phyloP scores from a whole-genome alignment of 2,329 filamentous ascomycete species.

The Epichloe coenophiala region DNA sequence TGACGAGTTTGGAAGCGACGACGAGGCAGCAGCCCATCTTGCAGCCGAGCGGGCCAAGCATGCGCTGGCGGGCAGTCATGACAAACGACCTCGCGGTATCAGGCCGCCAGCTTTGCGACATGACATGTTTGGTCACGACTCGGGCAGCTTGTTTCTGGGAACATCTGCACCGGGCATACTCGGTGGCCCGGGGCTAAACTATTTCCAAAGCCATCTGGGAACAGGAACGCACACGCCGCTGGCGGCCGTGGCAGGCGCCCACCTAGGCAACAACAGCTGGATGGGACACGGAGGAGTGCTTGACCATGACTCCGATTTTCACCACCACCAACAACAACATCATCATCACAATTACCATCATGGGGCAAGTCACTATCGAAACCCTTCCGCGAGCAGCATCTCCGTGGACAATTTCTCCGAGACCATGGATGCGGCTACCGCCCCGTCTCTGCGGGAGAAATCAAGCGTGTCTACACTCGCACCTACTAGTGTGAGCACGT shows the following conservation, averaged over 20 bases:
- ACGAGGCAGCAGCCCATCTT: constrained; percentile 23
- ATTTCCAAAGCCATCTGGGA: constrained; percentile 68
- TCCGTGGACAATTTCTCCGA: constrained; percentile 28
- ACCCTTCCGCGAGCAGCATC: constrained; percentile 32
- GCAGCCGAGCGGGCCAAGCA: constrained; percentile 3
- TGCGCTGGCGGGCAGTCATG: background rate
- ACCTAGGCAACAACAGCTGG: constrained; percentile 24
- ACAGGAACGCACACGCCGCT: constrained; percentile 69
- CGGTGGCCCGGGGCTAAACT: constrained; percentile 65
- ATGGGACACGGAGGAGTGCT: constrained; percentile 12
- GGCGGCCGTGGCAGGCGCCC: constrained; percentile 62
- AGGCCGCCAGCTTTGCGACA: constrained; percentile 19
- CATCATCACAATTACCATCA: constrained; percentile 4
- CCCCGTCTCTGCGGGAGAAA: constrained; percentile 38
- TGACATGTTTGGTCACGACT: constrained; percentile 25
- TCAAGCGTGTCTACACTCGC: constrained; percentile 50
- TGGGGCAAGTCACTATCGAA: constrained; percentile 25
- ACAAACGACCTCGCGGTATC: constrained; percentile 13
- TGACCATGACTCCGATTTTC: constrained; percentile 5
- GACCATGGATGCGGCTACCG: constrained; percentile 14
- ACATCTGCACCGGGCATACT: constrained; percentile 50
- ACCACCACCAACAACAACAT: background rate
- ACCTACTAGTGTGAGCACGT: constrained; percentile 37
- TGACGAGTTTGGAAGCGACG: constrained; percentile 14
- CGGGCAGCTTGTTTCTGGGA: constrained; percentile 44